Evolutionary conservation across 148 eudicot genomes (phyloP).

Genomic region (Silene latifolia): DNA sequence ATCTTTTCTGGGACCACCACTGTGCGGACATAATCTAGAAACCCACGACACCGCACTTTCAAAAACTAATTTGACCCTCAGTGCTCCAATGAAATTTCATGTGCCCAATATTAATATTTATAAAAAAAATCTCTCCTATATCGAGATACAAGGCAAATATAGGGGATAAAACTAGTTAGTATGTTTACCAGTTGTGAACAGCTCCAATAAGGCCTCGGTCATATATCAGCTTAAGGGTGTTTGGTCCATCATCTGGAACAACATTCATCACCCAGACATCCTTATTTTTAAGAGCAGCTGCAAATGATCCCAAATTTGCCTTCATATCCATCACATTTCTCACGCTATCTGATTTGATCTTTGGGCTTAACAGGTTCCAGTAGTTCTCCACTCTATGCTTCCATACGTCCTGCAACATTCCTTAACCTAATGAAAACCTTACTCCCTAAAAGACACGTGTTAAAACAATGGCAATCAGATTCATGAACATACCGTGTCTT

Average conservation of each 20-base stretch:
- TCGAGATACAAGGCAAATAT: neutral
- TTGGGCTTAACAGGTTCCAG: conserved; percentile 74
- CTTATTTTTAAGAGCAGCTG: conserved; percentile 87
- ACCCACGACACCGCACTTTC: too few relatives aligned
- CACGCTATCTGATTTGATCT: conserved; percentile 59
- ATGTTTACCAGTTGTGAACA: conserved; percentile 73
- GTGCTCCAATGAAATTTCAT: too few relatives aligned
- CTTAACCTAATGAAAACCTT: conserved; percentile 1
- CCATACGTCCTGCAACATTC: conserved; percentile 70
- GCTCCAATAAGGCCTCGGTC: conserved; percentile 95
- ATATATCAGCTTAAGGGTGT: conserved; percentile 80
- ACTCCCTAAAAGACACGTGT: neutral
- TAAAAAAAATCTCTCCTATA: too few relatives aligned
- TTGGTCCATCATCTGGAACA: conserved; percentile 94
- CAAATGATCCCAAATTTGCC: conserved; percentile 91
- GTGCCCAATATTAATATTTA: neutral
- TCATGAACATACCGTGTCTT: conserved; percentile 62
- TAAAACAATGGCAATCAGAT: conserved; percentile 4
- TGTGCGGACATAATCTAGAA: too few relatives aligned
- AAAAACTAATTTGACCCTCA: too few relatives aligned
- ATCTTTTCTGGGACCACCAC: too few relatives aligned
- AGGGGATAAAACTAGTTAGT: neutral
- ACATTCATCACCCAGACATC: conserved; percentile 98
- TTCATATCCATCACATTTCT: conserved; percentile 99
- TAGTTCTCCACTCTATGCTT: conserved; percentile 72